These are phyloP conservation scores for Sutorius eximius DNA, from an alignment of 1,284 basidiomycete species.

Conservation along the genomic window DNA sequence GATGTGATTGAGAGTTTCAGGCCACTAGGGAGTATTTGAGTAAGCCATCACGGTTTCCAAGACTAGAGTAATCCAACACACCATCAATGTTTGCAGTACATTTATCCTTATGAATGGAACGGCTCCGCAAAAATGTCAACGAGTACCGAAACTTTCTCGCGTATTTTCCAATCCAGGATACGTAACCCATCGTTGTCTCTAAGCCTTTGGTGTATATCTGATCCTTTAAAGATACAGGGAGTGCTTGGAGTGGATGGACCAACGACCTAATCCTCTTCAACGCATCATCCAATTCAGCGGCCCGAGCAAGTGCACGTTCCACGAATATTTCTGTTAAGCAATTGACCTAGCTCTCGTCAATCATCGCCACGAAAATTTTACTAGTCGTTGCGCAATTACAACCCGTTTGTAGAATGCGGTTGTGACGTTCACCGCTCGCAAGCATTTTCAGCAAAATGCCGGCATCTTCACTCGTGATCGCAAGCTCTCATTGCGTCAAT, in stretches of 20 bases:
- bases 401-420: constrained; percentile 61
- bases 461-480: constrained; percentile 51
- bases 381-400: constrained; percentile 59
- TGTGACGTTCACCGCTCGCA: constrained; percentile 41
- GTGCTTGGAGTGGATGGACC: constrained; percentile 64
- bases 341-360: constrained; percentile 47
- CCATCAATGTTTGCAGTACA: constrained; percentile 67
- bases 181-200: constrained; percentile 62
- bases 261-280: constrained; percentile 44
- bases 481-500: constrained; percentile 46
- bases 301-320: constrained; percentile 52
- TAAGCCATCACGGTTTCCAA: neutral
- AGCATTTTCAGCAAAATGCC: constrained; percentile 42
- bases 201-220: constrained; percentile 54
- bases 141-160: constrained; percentile 51
- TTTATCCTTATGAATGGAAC: constrained; percentile 72
- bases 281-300: constrained; percentile 51
- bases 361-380: constrained; percentile 20
- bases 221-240: constrained; percentile 65
- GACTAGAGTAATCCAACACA: constrained; percentile 19
- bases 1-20: too few species aligned
- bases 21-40: too few species aligned
- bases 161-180: constrained; percentile 60
- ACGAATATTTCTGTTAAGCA: constrained; percentile 55
- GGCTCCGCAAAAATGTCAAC: constrained; percentile 68